Base-by-base conservation (phyloP, 2,329 filamentous ascomycete genomes). In the Tolypocladium nubicola region DNA sequence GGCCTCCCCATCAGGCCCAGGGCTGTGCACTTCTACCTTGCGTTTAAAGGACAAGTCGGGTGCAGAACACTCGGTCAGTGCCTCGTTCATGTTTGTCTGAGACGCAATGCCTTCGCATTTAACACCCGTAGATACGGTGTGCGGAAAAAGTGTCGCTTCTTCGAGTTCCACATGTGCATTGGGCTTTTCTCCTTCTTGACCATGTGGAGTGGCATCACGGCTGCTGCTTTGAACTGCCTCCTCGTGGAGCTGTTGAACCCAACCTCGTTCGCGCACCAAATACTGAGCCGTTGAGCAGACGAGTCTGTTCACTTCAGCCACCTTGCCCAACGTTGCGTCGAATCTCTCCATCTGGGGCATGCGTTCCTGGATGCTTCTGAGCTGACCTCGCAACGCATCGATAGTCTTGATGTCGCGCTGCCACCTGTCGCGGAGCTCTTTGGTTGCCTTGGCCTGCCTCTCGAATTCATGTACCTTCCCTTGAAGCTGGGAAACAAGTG, bases 11-110 rank as follows among this genome's bases (percentile, higher is more conserved):
- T 26, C 60, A 1, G 70, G 70, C 4, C 38, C 60, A 1, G 71
- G 71, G 53, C 69, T 71, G 43, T 66, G 59, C n/a, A 74, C 66
- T 26, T 66, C 60, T 8, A 74, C 70, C 47, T 64, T 70, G 53
- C 68, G 70, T 11, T 60, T 60, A 23, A 58, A 33, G 13, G n/a
- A n/a, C 16, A 33, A 49, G 33, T 40, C 56, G 21, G 47, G 23
- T 16, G 21, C 26, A 37, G 43, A 21, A 19, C 41, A 2, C n/a
- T 33, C 47, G 19, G 26, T 39, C 38, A 23, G 30, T 5, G 47
- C 19, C 26, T 23, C 40, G 11, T n/a, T 19, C 47, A 52, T 2
- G 47, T 10, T 37, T 33, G 9, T 14, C 47, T 52, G 47, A 37
- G 30, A 35, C 30, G 10, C 30, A n/a, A 14, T 35, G 19, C 10